Base-by-base conservation (phyloP, 305 asterid species). In the Striga hermonthica region DNA sequence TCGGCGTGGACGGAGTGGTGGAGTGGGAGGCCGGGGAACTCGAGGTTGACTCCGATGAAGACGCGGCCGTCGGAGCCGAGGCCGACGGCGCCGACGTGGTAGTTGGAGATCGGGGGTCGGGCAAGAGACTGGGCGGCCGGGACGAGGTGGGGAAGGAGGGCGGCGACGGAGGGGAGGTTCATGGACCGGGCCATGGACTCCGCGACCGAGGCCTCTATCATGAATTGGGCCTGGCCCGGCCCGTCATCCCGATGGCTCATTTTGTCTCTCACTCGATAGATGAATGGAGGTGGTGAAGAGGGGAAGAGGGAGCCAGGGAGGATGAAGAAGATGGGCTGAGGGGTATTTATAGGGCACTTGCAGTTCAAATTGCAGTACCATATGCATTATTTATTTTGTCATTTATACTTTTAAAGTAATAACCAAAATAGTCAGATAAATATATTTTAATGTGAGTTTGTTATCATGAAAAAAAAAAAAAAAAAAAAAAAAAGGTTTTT, bases 1-100 rank as follows among this genome's bases (percentile, higher is more conserved):
- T 92, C 98, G 31, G 98, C 96, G 85, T 92, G 98, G 4, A 92
- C 79, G 58, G 98, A 87, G 66, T 92, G 93, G 72, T 92, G 87
- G 43, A 92, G 80, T 22, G 98, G 98, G 38, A 90, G 59, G 10
- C 88, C 88, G 0, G 87, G 97, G 79, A 92, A 92, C 72, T 92
- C 98, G 60, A 90, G 76, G 64, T 92, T 92, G 66, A 90, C 97
- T 53, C 98, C 98, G 57, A 87, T 12, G 69, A 80, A 90, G 7
- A 92, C 47, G 37, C 98, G 94, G 70, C 95, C 95, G 74, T 92
- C 97, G 71, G 90, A 79, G 56, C 95, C 96, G 22, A 92, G 84
- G 0, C 96, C 98, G 40, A 83, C 91, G 69, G 98, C 91, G 59
- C 81, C 95, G 55, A 92, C 98, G 69, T 70, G 79, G 81, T 68